Percentiles rank a stretch among this genome's conserved stretches.
These are phyloP conservation scores for Lipomyces spencermartinsiae DNA, from an alignment of 805 yeast species.

Conservation along the genomic window DNA sequence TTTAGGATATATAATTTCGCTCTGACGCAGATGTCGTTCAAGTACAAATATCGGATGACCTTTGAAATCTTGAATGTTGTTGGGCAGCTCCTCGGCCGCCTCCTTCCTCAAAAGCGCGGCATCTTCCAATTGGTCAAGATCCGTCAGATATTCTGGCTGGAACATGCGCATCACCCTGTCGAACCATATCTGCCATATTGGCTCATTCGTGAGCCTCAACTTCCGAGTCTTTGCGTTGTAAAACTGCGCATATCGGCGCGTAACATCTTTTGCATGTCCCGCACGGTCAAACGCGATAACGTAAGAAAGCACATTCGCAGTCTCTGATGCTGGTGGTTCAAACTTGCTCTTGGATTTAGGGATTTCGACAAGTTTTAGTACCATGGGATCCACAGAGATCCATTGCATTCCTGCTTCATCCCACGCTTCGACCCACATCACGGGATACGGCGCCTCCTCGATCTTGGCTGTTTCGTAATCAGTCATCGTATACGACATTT, in stretches of 20 bases:
- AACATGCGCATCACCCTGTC: conserved; percentile 50
- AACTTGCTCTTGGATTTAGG: conserved; percentile 62
- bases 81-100: conserved; percentile 84
- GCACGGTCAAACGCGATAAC: conserved; percentile 75
- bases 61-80: conserved; percentile 77
- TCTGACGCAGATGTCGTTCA: conserved; percentile 72
- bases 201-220: conserved; percentile 69
- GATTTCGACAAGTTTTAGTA: conserved; percentile 66
- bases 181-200: conserved; percentile 68
- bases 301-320: conserved; percentile 67
- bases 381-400: conserved; percentile 86
- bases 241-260: conserved; percentile 75
- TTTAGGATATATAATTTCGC: conserved; percentile 73
- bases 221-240: conserved; percentile 78
- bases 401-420: conserved; percentile 72
- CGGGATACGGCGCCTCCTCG: conserved; percentile 56
- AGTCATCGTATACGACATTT: conserved; percentile 29
- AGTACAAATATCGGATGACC: conserved; percentile 87
- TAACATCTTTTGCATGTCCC: conserved; percentile 78
- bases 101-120: conserved; percentile 68
- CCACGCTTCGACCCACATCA: conserved; percentile 96
- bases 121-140: conserved; percentile 59
- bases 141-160: conserved; percentile 42
- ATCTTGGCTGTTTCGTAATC: conserved; percentile 27
- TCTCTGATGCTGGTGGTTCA: conserved; percentile 74